These are phyloP conservation scores for Meripilus lineatus DNA, from an alignment of 1,284 basidiomycete genomes.

Conservation along the genomic window DNA sequence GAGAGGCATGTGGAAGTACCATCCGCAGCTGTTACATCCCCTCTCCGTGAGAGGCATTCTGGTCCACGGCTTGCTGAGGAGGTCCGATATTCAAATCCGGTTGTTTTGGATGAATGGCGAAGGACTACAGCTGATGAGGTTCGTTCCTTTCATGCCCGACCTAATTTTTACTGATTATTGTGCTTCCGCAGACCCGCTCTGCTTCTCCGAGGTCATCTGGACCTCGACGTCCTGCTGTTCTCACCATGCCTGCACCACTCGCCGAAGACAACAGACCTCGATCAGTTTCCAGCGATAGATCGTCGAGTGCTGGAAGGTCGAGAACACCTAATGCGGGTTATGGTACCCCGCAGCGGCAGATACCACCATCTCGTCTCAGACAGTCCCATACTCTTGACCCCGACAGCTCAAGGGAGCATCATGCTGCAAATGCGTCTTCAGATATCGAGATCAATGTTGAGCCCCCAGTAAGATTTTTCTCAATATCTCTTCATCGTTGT, in stretches of 20 bases:
- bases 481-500: slow-evolving; percentile 3
- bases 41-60: slow-evolving; percentile 13
- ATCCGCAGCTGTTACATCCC: slow-evolving; percentile 21
- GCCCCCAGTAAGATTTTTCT: slow-evolving; percentile 19
- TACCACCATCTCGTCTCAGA: too few species aligned
- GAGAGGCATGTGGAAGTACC: slow-evolving; percentile 15
- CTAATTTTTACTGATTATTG: too few species aligned
- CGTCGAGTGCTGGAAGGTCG: too few species aligned
- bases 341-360: too few species aligned
- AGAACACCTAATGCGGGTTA: too few species aligned
- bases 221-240: slow-evolving; percentile 2
- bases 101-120: slow-evolving; percentile 32
- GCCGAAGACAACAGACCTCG: background rate
- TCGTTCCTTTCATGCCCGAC: too few species aligned
- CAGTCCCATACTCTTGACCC: too few species aligned
- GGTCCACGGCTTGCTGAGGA: slow-evolving; percentile 24
- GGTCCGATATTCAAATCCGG: slow-evolving; percentile 33
- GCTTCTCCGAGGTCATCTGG: slow-evolving; percentile 5
- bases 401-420: too few species aligned
- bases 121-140: slow-evolving; percentile 19
- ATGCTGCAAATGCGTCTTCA: slow-evolving; percentile 15
- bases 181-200: slow-evolving; percentile 11
- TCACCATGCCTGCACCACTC: slow-evolving; percentile 12
- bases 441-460: slow-evolving; percentile 19
- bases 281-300: too few species aligned